Conservation (phyloP, 2,329 filamentous ascomycete species). For the Ascochyta viciae-villosae region DNA sequence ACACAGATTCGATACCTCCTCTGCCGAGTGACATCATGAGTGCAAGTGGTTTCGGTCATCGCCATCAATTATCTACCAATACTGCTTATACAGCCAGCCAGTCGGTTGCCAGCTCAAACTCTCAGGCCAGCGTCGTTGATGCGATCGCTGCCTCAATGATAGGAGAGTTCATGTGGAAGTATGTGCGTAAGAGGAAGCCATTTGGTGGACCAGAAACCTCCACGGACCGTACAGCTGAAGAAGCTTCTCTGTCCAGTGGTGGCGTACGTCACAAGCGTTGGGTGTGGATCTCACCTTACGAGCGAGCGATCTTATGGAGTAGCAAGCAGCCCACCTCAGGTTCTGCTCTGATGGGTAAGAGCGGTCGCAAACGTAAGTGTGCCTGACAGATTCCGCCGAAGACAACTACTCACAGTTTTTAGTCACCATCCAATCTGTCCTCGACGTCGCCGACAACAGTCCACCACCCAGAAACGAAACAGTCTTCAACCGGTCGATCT, state of each 20-base stretch:
- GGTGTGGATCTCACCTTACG: constrained; percentile 98
- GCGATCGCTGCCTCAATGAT: constrained; percentile 99
- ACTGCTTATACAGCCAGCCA: constrained; percentile 64
- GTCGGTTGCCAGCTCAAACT: constrained; percentile 65
- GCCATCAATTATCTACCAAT: constrained; percentile 67
- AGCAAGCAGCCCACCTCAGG: constrained; percentile 94
- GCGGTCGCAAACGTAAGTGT: constrained; percentile 87
- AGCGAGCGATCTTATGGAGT: constrained; percentile 96
- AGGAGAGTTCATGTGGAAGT: constrained; percentile 96
- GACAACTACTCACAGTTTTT: constrained; percentile 21
- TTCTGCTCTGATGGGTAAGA: constrained; percentile 88
- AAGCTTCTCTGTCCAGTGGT: constrained; percentile 69
- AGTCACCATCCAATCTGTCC: constrained; percentile 95
- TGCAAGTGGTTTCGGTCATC: constrained; percentile 53
- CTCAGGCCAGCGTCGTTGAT: constrained; percentile 85
- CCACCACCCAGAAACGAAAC: constrained; percentile 74
- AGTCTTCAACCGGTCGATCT: constrained; percentile 89
- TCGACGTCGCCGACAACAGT: constrained; percentile 96
- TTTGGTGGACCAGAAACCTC: constrained; percentile 76
- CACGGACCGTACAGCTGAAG: constrained; percentile 59
- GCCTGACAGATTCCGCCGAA: not conserved
- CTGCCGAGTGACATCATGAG: constrained; percentile 74
- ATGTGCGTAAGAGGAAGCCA: constrained; percentile 84
- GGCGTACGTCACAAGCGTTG: constrained; percentile 87
- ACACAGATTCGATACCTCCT: constrained; percentile 75